These are phyloP conservation scores for Syncephalastrum contaminatum DNA, from an alignment of 371 early-diverging fungal genomes.

Conservation along the genomic window DNA sequence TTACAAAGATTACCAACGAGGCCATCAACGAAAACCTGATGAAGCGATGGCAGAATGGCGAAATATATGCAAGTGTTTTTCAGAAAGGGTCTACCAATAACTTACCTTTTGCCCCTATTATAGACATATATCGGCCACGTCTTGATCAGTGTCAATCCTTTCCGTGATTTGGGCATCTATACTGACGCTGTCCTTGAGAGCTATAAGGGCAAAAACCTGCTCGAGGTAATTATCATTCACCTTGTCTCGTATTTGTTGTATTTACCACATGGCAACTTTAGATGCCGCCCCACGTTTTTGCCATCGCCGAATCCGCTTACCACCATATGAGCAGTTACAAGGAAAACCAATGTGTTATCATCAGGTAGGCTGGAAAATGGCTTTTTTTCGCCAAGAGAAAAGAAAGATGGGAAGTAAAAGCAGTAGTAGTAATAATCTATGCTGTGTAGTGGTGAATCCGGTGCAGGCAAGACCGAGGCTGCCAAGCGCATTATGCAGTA, in stretches of 20 bases:
- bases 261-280: constrained; percentile 18
- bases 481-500: constrained; percentile 95
- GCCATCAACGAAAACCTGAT: constrained; percentile 84
- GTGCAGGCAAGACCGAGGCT: constrained; percentile 93
- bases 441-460: constrained; percentile 75
- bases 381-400: neutral
- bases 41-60: constrained; percentile 80
- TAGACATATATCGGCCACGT: constrained; percentile 90
- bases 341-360: constrained; percentile 98
- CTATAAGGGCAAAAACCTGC: constrained; percentile 81
- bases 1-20: constrained; percentile 85
- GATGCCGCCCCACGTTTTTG: constrained; percentile 87
- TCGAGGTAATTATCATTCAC: constrained; percentile 57
- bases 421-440: constrained; percentile 8
- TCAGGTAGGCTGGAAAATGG: constrained; percentile 45
- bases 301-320: constrained; percentile 84
- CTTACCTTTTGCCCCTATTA: constrained; percentile 9
- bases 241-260: neutral
- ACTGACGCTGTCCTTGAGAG: constrained; percentile 69
- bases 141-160: constrained; percentile 87
- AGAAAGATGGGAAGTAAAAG: constrained; percentile 31
- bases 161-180: constrained; percentile 83
- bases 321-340: constrained; percentile 95
- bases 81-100: neutral
- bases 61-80: constrained; percentile 71